Conservation (phyloP, 164 flowering plant genomes). For the Chimonanthus praecox region DNA sequence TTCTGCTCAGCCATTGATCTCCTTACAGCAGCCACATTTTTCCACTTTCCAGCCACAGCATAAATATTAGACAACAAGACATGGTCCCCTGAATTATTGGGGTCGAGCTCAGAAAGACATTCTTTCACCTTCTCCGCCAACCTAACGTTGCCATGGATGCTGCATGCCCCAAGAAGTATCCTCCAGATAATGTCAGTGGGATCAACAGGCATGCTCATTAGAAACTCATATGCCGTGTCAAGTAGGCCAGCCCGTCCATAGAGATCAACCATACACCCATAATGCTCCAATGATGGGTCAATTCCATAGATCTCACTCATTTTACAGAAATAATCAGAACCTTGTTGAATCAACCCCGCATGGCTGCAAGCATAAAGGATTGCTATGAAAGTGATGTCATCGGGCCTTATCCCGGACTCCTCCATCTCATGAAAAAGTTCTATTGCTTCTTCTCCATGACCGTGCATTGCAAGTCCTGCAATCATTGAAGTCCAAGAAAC, state of each 20-base stretch:
- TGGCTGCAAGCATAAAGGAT: constrained; percentile 76
- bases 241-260: constrained; percentile 61
- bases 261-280: constrained; percentile 78
- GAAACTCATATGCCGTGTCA: constrained; percentile 42
- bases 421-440: constrained; percentile 47
- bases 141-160: constrained; percentile 48
- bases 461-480: constrained; percentile 63
- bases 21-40: constrained; percentile 48
- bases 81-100: constrained; percentile 48
- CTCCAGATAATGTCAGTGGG: constrained; percentile 61
- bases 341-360: constrained; percentile 51
- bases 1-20: constrained; percentile 41
- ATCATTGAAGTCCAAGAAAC: constrained; percentile 71
- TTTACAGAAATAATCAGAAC: constrained; percentile 32
- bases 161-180: constrained; percentile 74
- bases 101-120: constrained; percentile 47
- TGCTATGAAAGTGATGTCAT: constrained; percentile 47
- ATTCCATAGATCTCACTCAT: constrained; percentile 41
- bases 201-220: constrained; percentile 43
- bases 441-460: constrained; percentile 53
- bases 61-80: constrained; percentile 59
- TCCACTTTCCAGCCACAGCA: constrained; percentile 62
- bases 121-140: constrained; percentile 49
- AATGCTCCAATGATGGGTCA: constrained; percentile 56
- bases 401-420: constrained; percentile 43